phyloP scores from a whole-genome alignment of 257 asterid species.

The Solanum phureja region DNA sequence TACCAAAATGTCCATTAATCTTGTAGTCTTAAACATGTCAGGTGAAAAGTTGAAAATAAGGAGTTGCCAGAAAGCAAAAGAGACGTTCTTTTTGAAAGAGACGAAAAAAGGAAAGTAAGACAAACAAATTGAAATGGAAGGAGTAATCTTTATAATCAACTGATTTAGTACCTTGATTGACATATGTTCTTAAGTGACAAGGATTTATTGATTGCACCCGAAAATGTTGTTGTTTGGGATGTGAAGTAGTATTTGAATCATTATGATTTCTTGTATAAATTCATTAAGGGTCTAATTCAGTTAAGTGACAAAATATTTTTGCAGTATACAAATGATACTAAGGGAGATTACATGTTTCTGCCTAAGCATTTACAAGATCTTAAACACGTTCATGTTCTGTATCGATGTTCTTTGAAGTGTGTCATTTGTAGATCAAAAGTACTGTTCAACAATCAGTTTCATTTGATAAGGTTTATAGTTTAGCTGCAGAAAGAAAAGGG shows the following conservation, averaged over 20 bases:
- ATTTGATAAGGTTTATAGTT: not conserved
- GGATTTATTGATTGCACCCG: not conserved
- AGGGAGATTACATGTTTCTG: not conserved
- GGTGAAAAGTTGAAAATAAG: not conserved
- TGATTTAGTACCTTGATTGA: not conserved
- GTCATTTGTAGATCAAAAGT: not conserved
- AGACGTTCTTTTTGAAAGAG: not conserved
- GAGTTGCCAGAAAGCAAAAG: not conserved
- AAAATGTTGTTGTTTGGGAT: not conserved
- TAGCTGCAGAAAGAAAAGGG: not conserved
- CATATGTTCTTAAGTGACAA: not conserved
- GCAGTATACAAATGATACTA: not conserved
- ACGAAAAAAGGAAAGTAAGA: no score
- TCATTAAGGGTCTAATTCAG: not conserved
- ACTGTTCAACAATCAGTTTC: not conserved
- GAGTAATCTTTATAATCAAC: not conserved
- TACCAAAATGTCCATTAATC: not conserved
- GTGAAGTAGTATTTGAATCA: not conserved
- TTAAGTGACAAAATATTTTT: not conserved
- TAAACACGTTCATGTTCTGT: not conserved
- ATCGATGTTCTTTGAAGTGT: not conserved
- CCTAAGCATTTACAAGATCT: not conserved
- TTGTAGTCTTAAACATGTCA: not conserved
- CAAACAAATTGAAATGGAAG: not conserved
- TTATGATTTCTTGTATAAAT: not conserved